Conservation (phyloP, 2,329 filamentous ascomycete genomes). For the Aspergillus fructus region DNA sequence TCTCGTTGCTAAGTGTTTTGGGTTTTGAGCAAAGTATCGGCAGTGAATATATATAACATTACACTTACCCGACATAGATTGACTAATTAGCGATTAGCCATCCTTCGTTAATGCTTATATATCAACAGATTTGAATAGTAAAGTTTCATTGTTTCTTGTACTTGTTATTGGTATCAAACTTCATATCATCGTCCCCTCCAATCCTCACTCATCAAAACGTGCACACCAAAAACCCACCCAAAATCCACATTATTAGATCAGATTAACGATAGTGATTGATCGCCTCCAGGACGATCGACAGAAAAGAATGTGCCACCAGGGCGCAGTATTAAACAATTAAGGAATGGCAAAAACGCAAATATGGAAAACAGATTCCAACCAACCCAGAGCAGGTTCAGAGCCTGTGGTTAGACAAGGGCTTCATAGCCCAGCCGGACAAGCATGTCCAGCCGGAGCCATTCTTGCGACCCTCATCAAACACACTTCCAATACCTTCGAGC, state of each 20-base stretch:
- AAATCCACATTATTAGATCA: not conserved
- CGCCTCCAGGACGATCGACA: not conserved
- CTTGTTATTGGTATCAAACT: not conserved
- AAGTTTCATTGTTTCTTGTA: not conserved
- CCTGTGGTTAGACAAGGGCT: constrained; percentile 36
- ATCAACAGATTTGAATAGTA: not conserved
- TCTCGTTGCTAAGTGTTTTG: too few relatives aligned
- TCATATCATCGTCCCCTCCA: not conserved
- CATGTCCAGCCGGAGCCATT: constrained; percentile 60
- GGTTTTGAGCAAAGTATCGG: too few relatives aligned
- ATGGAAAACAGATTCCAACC: not conserved
- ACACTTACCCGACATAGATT: too few relatives aligned
- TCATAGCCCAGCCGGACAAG: constrained; percentile 60
- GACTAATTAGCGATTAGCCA: too few relatives aligned
- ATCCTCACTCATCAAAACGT: not conserved
- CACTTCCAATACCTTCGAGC: constrained; percentile 56
- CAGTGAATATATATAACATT: too few relatives aligned
- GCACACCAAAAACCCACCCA: not conserved
- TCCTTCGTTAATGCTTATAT: too few relatives aligned
- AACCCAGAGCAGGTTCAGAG: not conserved
- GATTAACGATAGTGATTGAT: not conserved
- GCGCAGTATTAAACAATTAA: constrained; percentile 3
- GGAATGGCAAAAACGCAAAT: constrained; percentile 7
- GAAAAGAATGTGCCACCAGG: constrained; percentile 13
- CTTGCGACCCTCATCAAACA: constrained; percentile 61